Base-by-base conservation (phyloP, 2,329 filamentous ascomycete genomes). In the Sporothrix sp. region DNA sequence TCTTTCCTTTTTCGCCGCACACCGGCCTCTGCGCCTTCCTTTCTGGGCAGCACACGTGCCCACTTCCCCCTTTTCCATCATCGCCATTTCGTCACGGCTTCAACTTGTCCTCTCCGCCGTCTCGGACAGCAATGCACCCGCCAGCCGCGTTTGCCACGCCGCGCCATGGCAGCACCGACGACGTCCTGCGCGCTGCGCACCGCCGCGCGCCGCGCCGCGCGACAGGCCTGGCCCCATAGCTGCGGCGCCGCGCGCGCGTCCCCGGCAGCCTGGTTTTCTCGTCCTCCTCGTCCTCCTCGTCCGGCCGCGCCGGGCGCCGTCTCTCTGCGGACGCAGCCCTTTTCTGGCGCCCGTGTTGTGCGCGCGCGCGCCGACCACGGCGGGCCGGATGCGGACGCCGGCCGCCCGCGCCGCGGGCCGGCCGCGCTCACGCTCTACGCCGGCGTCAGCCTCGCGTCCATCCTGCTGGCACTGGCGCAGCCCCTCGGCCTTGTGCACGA, bases 381-480 rank as follows among this genome's bases (percentile, higher is more conserved):
- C n/a, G n/a, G n/a, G n/a, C n/a, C n/a, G n/a, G n/a, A n/a, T n/a
- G n/a, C n/a, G n/a, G n/a, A 9, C 9, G 18, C 14, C 10, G 42
- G 42, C 16, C 42, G 27, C 42, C 32, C 13, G 23, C 42, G 28
- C 16, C 32, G 23, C 28, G 42, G 23, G 6, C 42, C 13, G 28
- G 42, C n/a, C 42, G 33, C 21, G 33, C 37, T 44, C 14, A 40
- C 43, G 2, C 47, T 57, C 11, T 39, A 52, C 28, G 54, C 55
- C 23, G 45, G 55, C 21, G 42, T 47, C 13, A 36, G 53, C 38
- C 23, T 57, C 13, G 10, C 51, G 1, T 52, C 55, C 5, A 33
- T 54, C 5, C 44, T 56, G 18, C 27, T 57, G 23, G 45, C 37
- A n/a, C 8, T 57, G 0, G 39, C 47, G 4, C 46, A 52, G 20